A percentile compares a stretch with the other conserved stretches of the same genome.
Evolutionary conservation across 257 asterid species (phyloP).

Genomic region (Gardenia jasminoides): DNA sequence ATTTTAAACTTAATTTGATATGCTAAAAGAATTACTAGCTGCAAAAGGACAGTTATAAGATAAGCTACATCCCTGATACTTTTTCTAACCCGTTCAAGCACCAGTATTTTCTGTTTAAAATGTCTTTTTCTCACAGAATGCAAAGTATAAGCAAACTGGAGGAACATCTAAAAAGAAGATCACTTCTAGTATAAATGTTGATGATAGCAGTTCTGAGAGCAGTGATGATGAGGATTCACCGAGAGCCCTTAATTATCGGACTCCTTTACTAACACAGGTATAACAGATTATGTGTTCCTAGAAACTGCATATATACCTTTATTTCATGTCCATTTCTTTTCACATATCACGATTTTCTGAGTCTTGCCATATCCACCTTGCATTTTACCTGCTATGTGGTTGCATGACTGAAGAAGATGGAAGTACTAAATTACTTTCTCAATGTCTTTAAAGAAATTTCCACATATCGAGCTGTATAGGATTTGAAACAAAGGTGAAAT

Average conservation of each 20-base stretch:
- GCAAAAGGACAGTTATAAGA: no score
- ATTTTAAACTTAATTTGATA: not conserved
- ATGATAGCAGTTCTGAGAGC: conserved; percentile 72
- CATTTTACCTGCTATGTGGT: no score
- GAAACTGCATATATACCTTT: not conserved
- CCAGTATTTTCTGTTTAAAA: not conserved
- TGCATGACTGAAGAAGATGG: no score
- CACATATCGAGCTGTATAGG: no score
- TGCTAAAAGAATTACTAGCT: no score
- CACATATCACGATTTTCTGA: not conserved
- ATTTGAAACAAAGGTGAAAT: no score
- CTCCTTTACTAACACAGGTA: conserved; percentile 94
- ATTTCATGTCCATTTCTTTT: not conserved
- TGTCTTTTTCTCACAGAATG: conserved; percentile 34
- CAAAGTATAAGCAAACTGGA: conserved; percentile 39
- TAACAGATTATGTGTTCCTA: not conserved
- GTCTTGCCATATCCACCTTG: no score
- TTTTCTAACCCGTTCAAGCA: not conserved
- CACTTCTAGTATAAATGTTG: conserved; percentile 38
- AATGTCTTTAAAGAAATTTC: no score
- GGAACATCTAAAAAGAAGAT: conserved; percentile 64
- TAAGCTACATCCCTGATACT: no score
- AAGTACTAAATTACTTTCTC: no score
- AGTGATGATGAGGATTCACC: conserved; percentile 80
- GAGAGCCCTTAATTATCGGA: conserved; percentile 54